Percentiles rank a stretch among this genome's conserved stretches.
These are phyloP conservation scores for Trichosporon coremiiforme DNA, from an alignment of 1,284 basidiomycete species.

Conservation along the genomic window DNA sequence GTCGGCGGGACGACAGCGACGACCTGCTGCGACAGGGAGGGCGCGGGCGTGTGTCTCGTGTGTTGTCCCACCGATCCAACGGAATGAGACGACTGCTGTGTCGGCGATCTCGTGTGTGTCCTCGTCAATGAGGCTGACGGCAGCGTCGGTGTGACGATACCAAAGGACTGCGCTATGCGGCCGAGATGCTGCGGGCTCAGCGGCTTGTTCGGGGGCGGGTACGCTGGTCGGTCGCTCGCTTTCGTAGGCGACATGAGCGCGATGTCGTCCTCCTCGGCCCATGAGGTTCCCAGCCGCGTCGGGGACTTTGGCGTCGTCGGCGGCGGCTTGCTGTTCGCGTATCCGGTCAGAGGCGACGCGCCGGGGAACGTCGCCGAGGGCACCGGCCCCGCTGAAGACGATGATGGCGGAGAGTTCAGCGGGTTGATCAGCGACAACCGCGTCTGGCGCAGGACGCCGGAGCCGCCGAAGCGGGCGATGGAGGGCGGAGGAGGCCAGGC, in stretches of 20 bases:
- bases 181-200: conserved; percentile 47
- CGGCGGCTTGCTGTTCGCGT: conserved; percentile 10
- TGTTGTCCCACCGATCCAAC: no score
- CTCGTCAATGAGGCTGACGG: conserved; percentile 16
- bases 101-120: neutral
- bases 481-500: conserved; percentile 48
- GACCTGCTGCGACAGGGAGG: conserved; percentile 29
- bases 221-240: conserved; percentile 24
- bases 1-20: conserved; percentile 51
- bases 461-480: conserved; percentile 32
- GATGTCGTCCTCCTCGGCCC: conserved; percentile 13
- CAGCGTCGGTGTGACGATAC: conserved; percentile 47
- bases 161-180: conserved; percentile 53
- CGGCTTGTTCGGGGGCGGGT: conserved; percentile 46
- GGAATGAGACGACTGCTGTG: neutral
- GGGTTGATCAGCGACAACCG: conserved; percentile 20
- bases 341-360: conserved; percentile 15
- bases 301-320: conserved; percentile 12
- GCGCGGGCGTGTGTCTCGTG: conserved; percentile 3
- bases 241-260: conserved; percentile 17
- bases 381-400: neutral
- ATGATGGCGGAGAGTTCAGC: neutral
- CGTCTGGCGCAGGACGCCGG: conserved; percentile 35
- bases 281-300: neutral
- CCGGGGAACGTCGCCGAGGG: conserved; percentile 13